Conservation (phyloP, 495 filamentous ascomycete genomes). For the Schizothecium vesticola region DNA sequence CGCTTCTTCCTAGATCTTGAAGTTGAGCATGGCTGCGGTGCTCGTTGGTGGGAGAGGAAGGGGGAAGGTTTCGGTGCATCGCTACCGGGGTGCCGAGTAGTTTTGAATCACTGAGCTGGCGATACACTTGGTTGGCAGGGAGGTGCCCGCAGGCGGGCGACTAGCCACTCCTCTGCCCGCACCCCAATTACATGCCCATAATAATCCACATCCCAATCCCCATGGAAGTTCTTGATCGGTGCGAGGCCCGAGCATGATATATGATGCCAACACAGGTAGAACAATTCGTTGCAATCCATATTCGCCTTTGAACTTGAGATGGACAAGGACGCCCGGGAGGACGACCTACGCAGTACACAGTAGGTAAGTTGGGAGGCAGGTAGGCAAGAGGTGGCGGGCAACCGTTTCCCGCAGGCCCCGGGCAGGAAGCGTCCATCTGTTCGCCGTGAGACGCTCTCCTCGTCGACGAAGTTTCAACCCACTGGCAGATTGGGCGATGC, state of each 20-base stretch:
- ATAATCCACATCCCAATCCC: background rate
- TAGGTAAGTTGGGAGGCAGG: too few relatives aligned
- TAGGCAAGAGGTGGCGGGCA: background rate
- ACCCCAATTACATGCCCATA: background rate
- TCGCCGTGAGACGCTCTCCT: conserved; percentile 17
- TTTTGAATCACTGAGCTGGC: conserved; percentile 37
- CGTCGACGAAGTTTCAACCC: conserved; percentile 30
- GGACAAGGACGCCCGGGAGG: too few relatives aligned
- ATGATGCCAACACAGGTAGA: background rate
- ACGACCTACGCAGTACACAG: too few relatives aligned
- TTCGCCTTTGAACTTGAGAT: background rate
- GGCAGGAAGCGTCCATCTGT: conserved; percentile 11
- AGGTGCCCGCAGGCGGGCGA: conserved; percentile 10
- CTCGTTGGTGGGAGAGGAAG: conserved; percentile 38
- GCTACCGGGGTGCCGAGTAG: conserved; percentile 33
- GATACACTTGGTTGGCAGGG: conserved; percentile 12
- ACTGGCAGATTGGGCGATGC: conserved; percentile 17
- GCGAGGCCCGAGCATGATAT: background rate
- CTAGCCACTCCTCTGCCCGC: conserved; percentile 9
- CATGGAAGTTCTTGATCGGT: background rate
- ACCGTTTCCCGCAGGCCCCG: background rate
- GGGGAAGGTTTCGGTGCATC: conserved; percentile 28
- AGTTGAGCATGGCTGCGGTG: conserved; percentile 44
- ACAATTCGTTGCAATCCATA: background rate
- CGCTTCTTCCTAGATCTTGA: conserved; percentile 44